Conservation (phyloP, 2,329 filamentous ascomycete genomes). For the Mycogone perniciosa region DNA sequence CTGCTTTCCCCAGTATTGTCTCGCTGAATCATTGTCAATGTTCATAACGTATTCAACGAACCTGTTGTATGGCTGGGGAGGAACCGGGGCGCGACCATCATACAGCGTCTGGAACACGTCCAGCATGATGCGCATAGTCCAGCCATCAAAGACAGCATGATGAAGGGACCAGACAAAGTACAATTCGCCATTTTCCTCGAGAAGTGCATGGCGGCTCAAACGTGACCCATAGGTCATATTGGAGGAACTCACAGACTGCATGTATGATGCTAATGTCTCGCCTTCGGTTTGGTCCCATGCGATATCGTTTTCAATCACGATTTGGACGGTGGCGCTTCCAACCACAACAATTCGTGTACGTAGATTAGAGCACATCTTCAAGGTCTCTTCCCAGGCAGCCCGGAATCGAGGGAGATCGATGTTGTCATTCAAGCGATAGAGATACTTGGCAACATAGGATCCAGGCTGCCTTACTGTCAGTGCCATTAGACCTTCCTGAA, state of each 20-base stretch:
- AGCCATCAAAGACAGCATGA: conserved; percentile 26
- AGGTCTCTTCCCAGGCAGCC: conserved; percentile 13
- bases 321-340: not conserved
- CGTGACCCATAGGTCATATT: conserved; percentile 4
- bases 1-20: conserved; percentile 11
- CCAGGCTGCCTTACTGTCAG: conserved; percentile 11
- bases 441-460: conserved; percentile 8
- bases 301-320: conserved; percentile 1
- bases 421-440: not conserved
- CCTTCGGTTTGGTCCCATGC: not conserved
- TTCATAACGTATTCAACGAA: conserved; percentile 25
- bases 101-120: conserved; percentile 11
- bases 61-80: not conserved
- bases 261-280: not conserved
- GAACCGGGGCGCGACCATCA: not conserved
- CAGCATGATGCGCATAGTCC: conserved; percentile 18
- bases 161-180: conserved; percentile 22
- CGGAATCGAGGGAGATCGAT: conserved; percentile 3
- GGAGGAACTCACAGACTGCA: not conserved
- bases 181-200: not conserved
- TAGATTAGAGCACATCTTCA: not conserved
- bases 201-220: not conserved
- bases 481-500: conserved; percentile 15
- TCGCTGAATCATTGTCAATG: conserved; percentile 8
- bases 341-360: conserved; percentile 13